These are phyloP conservation scores for Nematodospora valgi DNA, from an alignment of 805 yeast genomes.

Conservation along the genomic window DNA sequence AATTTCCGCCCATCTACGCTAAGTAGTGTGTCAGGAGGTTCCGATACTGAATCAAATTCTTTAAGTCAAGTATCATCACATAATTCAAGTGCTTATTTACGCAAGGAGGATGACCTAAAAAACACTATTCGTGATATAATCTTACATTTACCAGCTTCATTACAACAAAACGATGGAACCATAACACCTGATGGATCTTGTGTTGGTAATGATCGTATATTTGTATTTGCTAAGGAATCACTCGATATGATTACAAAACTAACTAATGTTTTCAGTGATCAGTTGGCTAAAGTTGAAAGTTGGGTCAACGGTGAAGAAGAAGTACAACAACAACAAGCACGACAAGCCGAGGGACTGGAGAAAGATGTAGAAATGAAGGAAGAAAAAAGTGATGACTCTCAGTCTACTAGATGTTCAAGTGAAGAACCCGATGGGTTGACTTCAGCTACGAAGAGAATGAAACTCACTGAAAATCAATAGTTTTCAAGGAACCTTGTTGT, in stretches of 20 bases:
- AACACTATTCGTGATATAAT: constrained; percentile 76
- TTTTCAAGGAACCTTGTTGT: background rate
- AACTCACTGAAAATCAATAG: constrained; percentile 7
- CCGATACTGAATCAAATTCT: background rate
- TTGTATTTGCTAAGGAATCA: constrained; percentile 84
- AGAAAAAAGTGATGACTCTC: constrained; percentile 1
- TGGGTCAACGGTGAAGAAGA: constrained; percentile 59
- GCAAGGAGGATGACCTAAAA: constrained; percentile 36
- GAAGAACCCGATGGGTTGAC: constrained; percentile 9
- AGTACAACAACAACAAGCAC: constrained; percentile 8
- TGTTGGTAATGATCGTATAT: constrained; percentile 57
- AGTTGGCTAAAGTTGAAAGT: constrained; percentile 76
- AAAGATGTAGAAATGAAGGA: constrained; percentile 4
- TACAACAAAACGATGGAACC: constrained; percentile 42
- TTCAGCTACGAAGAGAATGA: constrained; percentile 10
- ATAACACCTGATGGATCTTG: constrained; percentile 10
- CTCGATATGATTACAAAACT: constrained; percentile 82
- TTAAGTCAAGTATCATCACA: constrained; percentile 12
- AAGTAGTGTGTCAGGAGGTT: background rate
- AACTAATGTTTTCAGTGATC: constrained; percentile 80
- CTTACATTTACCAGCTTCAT: constrained; percentile 59
- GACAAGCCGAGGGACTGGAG: constrained; percentile 1
- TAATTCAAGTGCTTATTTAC: background rate
- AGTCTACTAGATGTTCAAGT: constrained; percentile 4
- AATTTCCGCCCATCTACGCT: constrained; percentile 56